These are phyloP conservation scores for Umbilicus rupestris DNA, from an alignment of 164 flowering plant species.

Conservation along the genomic window DNA sequence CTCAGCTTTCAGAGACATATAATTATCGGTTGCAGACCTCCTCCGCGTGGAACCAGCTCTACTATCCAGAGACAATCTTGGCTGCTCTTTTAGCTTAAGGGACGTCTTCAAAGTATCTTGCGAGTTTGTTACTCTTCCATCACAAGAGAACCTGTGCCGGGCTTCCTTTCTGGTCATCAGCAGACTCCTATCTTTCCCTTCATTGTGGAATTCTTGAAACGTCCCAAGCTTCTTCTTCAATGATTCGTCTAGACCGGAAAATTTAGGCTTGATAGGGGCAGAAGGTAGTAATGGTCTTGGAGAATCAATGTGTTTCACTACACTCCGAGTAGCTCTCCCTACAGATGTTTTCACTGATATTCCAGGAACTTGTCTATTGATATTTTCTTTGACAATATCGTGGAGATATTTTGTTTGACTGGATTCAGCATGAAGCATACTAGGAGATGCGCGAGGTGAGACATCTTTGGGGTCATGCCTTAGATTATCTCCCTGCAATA, in stretches of 20 bases:
- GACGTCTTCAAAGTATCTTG: constrained; percentile 25
- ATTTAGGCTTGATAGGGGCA: constrained; percentile 15
- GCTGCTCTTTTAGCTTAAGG: constrained; percentile 40
- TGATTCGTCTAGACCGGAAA: constrained; percentile 23
- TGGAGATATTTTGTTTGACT: constrained; percentile 19
- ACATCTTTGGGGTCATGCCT: constrained; percentile 24
- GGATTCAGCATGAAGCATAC: constrained; percentile 10
- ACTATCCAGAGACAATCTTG: constrained; percentile 60
- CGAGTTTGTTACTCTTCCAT: constrained; percentile 33
- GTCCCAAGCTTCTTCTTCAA: constrained; percentile 16
- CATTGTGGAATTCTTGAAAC: constrained; percentile 20
- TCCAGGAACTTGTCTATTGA: constrained; percentile 30
- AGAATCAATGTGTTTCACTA: no score
- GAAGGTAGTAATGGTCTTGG: constrained; percentile 22
- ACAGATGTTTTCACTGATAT: constrained; percentile 23
- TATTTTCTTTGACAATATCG: constrained; percentile 36
- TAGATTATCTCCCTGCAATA: constrained; percentile 28
- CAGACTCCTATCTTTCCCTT: constrained; percentile 13
- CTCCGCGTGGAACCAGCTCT: constrained; percentile 19
- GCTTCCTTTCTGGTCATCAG: constrained; percentile 19
- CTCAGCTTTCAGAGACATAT: constrained; percentile 7
- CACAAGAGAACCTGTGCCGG: constrained; percentile 50
- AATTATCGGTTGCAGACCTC: constrained; percentile 14
- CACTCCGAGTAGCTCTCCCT: constrained; percentile 16
- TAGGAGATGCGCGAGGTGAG: no score